Percentiles rank a stretch among this genome's conserved stretches.
Conservation (phyloP, 2,329 filamentous ascomycete species). For the Teratosphaeria epicoccoides region DNA sequence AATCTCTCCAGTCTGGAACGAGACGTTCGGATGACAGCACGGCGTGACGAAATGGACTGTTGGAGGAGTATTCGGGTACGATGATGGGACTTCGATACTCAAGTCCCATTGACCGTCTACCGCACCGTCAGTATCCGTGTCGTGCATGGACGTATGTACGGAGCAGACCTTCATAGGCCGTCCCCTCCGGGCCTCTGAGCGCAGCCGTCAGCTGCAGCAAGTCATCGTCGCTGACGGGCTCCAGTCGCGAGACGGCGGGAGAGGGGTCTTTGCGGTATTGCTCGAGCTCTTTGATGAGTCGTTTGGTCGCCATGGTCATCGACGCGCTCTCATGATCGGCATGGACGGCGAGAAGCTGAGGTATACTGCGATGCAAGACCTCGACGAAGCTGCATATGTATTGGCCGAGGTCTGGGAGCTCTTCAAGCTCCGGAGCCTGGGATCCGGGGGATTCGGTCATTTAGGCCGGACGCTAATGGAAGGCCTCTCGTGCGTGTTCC, state of each 20-base stretch:
- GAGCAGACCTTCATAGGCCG: slow-evolving; percentile 48
- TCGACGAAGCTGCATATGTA: not conserved
- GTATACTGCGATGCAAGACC: not conserved
- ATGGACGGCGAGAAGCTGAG: not conserved
- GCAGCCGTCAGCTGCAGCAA: slow-evolving; percentile 52
- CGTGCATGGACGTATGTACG: not conserved
- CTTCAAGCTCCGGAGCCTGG: not conserved
- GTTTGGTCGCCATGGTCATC: slow-evolving; percentile 37
- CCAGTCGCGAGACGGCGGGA: slow-evolving; percentile 45
- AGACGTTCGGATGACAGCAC: slow-evolving; percentile 75
- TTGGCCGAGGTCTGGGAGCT: not conserved
- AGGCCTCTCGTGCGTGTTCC: not conserved
- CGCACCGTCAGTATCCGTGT: not conserved
- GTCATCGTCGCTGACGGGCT: slow-evolving; percentile 43
- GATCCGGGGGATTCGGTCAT: not conserved
- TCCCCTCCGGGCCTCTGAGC: slow-evolving; percentile 47
- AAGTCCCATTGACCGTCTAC: slow-evolving; percentile 73
- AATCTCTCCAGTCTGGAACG: slow-evolving; percentile 71
- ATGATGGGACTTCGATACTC: slow-evolving; percentile 59
- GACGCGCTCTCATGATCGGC: not conserved
- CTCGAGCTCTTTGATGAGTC: slow-evolving; percentile 52
- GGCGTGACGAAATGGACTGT: slow-evolving; percentile 70
- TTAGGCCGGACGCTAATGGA: not conserved
- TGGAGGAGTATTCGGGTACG: slow-evolving; percentile 72
- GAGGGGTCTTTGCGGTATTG: slow-evolving; percentile 47